phyloP scores from a whole-genome alignment of 805 yeast genomes.

The Pichia deserticola region DNA sequence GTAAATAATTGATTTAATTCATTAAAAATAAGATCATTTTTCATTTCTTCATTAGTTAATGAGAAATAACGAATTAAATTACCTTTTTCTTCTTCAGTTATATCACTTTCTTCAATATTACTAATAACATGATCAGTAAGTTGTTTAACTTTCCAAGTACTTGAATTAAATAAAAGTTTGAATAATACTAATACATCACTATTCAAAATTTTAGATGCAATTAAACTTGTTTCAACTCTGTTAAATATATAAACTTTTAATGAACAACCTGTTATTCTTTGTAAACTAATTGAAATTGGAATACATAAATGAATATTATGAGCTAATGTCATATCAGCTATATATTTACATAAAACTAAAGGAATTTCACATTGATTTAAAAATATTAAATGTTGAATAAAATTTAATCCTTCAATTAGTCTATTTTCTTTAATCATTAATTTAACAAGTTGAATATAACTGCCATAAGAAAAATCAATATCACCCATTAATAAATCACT shows the following conservation, averaged over 20 bases:
- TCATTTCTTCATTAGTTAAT: neutral
- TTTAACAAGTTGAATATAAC: conserved; percentile 2
- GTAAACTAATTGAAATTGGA: conserved; percentile 6
- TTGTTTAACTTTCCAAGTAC: neutral
- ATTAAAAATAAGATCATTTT: neutral
- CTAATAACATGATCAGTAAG: neutral
- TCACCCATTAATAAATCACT: neutral
- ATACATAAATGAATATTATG: conserved; percentile 4
- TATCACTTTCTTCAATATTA: neutral
- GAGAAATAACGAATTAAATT: neutral
- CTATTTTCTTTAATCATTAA: conserved; percentile 7
- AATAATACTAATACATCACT: neutral
- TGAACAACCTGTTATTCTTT: conserved; percentile 2
- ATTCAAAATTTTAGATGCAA: neutral
- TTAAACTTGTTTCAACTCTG: neutral
- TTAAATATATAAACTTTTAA: neutral
- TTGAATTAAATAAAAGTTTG: neutral
- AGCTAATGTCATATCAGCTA: conserved; percentile 1
- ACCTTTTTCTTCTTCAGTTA: neutral
- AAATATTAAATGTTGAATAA: neutral
- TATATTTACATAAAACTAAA: neutral
- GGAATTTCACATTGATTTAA: conserved; percentile 2
- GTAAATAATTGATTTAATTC: neutral
- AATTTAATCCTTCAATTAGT: conserved; percentile 6
- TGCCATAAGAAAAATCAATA: conserved; percentile 3